Evolutionary conservation across 306 rosid species (phyloP).

Genomic region (Cucurbita moschata): DNA sequence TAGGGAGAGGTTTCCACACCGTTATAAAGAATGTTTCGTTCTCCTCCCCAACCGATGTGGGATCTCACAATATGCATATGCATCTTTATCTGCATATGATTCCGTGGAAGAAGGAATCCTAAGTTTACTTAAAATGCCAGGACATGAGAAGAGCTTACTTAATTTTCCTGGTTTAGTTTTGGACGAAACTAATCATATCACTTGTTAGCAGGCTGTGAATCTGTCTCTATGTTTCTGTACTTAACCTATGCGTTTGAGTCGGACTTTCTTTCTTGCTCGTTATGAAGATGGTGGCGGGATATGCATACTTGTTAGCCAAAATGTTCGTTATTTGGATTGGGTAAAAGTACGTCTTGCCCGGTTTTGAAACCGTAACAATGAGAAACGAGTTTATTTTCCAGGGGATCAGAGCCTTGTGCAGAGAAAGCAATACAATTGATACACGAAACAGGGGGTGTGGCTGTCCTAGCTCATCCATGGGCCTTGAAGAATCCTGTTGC

Average conservation of each 20-base stretch:
- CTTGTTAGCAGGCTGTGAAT: neutral
- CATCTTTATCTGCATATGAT: neutral
- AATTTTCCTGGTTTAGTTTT: neutral
- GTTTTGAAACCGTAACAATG: neutral
- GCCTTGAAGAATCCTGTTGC: slow-evolving; percentile 64
- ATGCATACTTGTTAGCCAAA: neutral
- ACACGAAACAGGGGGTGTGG: slow-evolving; percentile 72
- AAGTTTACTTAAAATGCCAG: neutral
- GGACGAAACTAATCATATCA: neutral
- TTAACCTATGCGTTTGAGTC: neutral
- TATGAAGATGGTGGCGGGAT: neutral
- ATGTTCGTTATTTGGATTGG: neutral
- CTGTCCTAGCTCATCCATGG: slow-evolving; percentile 99
- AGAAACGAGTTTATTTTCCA: slow-evolving; percentile 12
- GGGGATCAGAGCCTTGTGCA: slow-evolving; percentile 82
- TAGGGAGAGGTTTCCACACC: too few relatives aligned
- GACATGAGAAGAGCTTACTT: neutral
- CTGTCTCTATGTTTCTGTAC: neutral
- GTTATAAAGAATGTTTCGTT: too few relatives aligned
- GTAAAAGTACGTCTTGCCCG: neutral
- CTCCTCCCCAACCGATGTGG: too few relatives aligned
- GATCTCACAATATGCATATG: neutral
- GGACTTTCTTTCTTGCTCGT: neutral
- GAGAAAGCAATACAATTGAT: slow-evolving; percentile 75
- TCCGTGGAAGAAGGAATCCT: neutral